These are phyloP conservation scores for Anastatica hierochuntica DNA, from an alignment of 345 rosid species.

Conservation along the genomic window DNA sequence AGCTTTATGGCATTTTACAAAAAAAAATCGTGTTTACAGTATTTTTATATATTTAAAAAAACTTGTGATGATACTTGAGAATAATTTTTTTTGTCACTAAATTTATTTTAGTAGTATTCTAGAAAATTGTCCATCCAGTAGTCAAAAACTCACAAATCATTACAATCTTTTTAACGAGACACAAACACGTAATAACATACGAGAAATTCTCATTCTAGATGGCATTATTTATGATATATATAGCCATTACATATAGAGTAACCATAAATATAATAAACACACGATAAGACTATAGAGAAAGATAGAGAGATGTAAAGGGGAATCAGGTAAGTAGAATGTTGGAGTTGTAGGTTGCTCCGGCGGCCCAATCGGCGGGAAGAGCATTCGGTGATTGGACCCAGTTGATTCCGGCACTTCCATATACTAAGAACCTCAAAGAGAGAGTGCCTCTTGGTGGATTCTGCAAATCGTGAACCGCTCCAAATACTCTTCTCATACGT, in stretches of 20 bases:
- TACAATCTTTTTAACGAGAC: not conserved
- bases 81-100: too few relatives aligned
- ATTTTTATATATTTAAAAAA: too few relatives aligned
- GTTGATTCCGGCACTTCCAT: slow-evolving; percentile 30
- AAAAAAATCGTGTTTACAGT: too few relatives aligned
- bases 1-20: too few relatives aligned
- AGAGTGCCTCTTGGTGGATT: slow-evolving; percentile 52
- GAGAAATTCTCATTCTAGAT: too few relatives aligned
- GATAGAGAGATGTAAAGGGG: not conserved
- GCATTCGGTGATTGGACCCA: slow-evolving; percentile 49
- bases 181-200: not conserved
- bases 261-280: too few relatives aligned
- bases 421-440: slow-evolving; percentile 43
- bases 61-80: too few relatives aligned
- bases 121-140: too few relatives aligned
- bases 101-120: too few relatives aligned
- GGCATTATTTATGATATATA: slow-evolving; percentile 7
- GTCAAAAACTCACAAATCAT: too few relatives aligned
- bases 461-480: slow-evolving; percentile 54
- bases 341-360: slow-evolving; percentile 53
- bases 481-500: slow-evolving; percentile 64
- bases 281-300: too few relatives aligned
- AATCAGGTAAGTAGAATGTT: slow-evolving; percentile 40
- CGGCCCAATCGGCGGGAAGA: slow-evolving; percentile 56
- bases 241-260: slow-evolving; percentile 16